These are phyloP conservation scores for Clonostachys byssicola DNA, from an alignment of 2,329 filamentous ascomycete species.

Conservation along the genomic window DNA sequence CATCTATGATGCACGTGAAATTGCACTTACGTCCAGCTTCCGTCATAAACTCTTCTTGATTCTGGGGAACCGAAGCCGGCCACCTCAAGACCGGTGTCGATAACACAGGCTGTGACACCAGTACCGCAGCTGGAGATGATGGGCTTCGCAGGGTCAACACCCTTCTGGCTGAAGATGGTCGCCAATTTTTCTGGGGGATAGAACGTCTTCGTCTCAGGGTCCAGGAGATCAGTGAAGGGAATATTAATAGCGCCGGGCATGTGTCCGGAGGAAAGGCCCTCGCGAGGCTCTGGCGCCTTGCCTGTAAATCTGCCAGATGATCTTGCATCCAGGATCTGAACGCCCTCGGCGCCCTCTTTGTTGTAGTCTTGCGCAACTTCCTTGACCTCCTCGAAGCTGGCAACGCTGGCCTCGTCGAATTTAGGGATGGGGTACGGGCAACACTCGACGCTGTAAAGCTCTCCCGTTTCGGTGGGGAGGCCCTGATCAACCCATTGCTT, in stretches of 20 bases:
- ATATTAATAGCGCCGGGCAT: slow-evolving; percentile 85
- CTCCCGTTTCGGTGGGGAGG: slow-evolving; percentile 75
- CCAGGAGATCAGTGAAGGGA: slow-evolving; percentile 74
- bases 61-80: slow-evolving; percentile 68
- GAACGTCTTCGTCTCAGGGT: slow-evolving; percentile 78
- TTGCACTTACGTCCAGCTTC: slow-evolving; percentile 90
- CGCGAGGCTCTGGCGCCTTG: slow-evolving; percentile 78
- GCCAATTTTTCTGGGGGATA: slow-evolving; percentile 67
- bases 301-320: slow-evolving; percentile 78
- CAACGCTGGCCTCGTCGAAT: slow-evolving; percentile 59
- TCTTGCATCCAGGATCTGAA: slow-evolving; percentile 88
- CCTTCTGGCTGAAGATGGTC: slow-evolving; percentile 74
- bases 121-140: slow-evolving; percentile 90
- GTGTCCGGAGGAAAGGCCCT: slow-evolving; percentile 83
- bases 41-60: slow-evolving; percentile 80
- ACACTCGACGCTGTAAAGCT: slow-evolving; percentile 64
- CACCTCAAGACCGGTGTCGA: slow-evolving; percentile 81
- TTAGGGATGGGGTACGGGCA: slow-evolving; percentile 61
- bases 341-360: slow-evolving; percentile 77
- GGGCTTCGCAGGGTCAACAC: slow-evolving; percentile 73
- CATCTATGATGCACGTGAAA: not conserved
- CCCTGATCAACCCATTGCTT: slow-evolving; percentile 86
- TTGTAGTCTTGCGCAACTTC: slow-evolving; percentile 71
- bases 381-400: slow-evolving; percentile 77
- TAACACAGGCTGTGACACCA: slow-evolving; percentile 86